phyloP scores from a whole-genome alignment of 2,329 filamentous ascomycete genomes.

The Ceratocystis variospora region DNA sequence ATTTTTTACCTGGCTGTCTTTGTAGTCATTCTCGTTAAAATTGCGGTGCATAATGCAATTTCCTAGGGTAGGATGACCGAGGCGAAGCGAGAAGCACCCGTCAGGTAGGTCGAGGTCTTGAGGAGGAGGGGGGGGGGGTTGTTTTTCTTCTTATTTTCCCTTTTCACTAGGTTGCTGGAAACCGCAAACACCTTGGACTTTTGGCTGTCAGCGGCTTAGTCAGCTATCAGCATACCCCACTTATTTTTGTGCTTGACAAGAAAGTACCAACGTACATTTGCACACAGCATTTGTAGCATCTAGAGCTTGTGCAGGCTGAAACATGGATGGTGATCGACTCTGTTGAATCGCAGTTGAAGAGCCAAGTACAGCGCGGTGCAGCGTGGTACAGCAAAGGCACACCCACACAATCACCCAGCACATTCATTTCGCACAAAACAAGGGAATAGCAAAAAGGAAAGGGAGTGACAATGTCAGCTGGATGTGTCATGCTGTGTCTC shows the following conservation, averaged over 20 bases:
- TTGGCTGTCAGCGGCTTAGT: not conserved
- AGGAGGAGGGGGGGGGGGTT: not conserved
- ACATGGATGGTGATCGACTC: not conserved
- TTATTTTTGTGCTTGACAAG: not conserved
- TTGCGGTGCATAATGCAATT: too few species aligned
- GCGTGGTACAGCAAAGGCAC: too few species aligned
- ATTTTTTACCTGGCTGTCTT: too few species aligned
- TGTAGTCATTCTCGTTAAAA: too few species aligned
- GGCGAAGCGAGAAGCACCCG: too few species aligned
- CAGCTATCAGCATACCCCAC: not conserved
- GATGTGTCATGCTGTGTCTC: not conserved
- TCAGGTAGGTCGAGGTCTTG: not conserved
- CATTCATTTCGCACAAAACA: not conserved
- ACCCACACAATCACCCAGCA: too few species aligned
- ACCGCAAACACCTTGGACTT: not conserved
- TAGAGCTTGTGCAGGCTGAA: not conserved
- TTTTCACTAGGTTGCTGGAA: not conserved
- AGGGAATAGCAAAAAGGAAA: not conserved
- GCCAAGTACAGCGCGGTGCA: too few species aligned
- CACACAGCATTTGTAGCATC: not conserved
- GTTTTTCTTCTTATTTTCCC: not conserved
- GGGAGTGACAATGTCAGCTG: not conserved
- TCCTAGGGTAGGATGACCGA: too few species aligned
- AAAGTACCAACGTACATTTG: not conserved
- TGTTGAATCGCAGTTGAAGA: not conserved